Percentiles rank a stretch among this genome's conserved stretches.
Conservation (phyloP, 2,329 filamentous ascomycete species). For the Kalaharituber pfeilii region DNA sequence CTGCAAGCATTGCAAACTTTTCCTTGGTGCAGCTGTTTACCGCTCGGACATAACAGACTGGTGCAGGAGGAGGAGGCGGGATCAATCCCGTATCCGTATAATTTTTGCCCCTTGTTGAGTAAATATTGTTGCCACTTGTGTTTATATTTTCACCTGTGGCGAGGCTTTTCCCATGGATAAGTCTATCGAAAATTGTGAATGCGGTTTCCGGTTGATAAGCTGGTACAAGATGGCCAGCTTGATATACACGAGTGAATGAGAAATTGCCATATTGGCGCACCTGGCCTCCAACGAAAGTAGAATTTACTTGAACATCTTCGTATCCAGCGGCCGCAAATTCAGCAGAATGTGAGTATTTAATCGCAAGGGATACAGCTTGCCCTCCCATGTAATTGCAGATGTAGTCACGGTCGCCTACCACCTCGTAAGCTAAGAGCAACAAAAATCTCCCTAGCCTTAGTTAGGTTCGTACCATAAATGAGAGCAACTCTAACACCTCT, state of each 20-base stretch:
- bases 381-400: slow-evolving; percentile 58
- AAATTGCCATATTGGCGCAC: slow-evolving; percentile 64
- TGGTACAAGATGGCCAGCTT: slow-evolving; percentile 46
- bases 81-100: slow-evolving; percentile 41
- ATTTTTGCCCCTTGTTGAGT: slow-evolving; percentile 39
- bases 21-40: slow-evolving; percentile 38
- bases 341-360: slow-evolving; percentile 34
- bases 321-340: slow-evolving; percentile 53
- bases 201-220: slow-evolving; percentile 44
- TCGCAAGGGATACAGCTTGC: slow-evolving; percentile 48
- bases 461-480: slow-evolving; percentile 53
- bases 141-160: slow-evolving; percentile 39
- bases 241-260: slow-evolving; percentile 48
- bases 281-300: slow-evolving; percentile 49
- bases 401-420: slow-evolving; percentile 37
- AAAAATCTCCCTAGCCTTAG: no score
- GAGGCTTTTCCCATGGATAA: slow-evolving; percentile 39
- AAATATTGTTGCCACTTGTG: slow-evolving; percentile 29
- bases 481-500: slow-evolving; percentile 51
- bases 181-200: slow-evolving; percentile 43
- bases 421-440: not conserved
- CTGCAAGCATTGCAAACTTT: slow-evolving; percentile 33
- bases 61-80: slow-evolving; percentile 32
- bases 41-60: slow-evolving; percentile 44
- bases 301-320: slow-evolving; percentile 51